Percentiles rank a stretch among this genome's conserved stretches.
phyloP scores from a whole-genome alignment of 768 basidiomycete species.

The Calocybe gangraenosa region DNA sequence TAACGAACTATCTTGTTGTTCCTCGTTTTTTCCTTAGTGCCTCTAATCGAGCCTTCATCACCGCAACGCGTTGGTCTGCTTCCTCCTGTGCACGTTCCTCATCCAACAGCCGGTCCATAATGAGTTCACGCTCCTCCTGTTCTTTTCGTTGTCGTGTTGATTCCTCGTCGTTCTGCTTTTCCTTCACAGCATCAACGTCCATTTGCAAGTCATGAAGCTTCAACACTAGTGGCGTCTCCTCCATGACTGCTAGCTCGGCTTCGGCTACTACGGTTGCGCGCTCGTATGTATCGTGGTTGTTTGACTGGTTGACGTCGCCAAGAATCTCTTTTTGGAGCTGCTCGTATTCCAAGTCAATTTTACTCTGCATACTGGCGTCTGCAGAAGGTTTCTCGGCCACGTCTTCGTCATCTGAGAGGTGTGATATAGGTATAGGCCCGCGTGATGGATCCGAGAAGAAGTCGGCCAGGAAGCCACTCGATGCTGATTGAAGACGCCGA shows the following conservation, averaged over 20 bases:
- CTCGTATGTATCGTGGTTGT: conserved; percentile 51
- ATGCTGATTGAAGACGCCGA: conserved; percentile 13
- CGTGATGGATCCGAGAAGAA: conserved; percentile 81
- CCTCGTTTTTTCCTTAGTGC: conserved; percentile 39
- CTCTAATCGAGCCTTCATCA: conserved; percentile 64
- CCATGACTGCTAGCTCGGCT: conserved; percentile 42
- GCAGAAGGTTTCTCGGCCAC: conserved; percentile 14
- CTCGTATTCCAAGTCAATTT: conserved; percentile 70
- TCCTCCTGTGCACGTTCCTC: conserved; percentile 88
- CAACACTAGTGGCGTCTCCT: conserved; percentile 48
- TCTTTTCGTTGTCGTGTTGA: conserved; percentile 48
- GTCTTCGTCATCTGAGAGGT: conserved; percentile 37
- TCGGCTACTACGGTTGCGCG: conserved; percentile 72
- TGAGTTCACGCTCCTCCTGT: conserved; percentile 73
- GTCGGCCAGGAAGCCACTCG: conserved; percentile 50
- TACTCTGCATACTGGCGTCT: conserved; percentile 18
- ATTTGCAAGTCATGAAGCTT: conserved; percentile 25
- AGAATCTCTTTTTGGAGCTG: conserved; percentile 66
- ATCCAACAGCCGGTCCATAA: conserved; percentile 81
- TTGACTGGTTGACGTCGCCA: conserved; percentile 26
- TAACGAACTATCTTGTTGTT: conserved; percentile 19
- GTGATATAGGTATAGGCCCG: conserved; percentile 31
- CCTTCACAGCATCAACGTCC: conserved; percentile 22
- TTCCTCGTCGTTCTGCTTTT: conserved; percentile 35
- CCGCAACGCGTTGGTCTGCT: conserved; percentile 68